Percentiles rank a stretch among this genome's conserved stretches.
These are phyloP conservation scores for Dryas octopetala DNA, from an alignment of 306 rosid species.

Conservation along the genomic window DNA sequence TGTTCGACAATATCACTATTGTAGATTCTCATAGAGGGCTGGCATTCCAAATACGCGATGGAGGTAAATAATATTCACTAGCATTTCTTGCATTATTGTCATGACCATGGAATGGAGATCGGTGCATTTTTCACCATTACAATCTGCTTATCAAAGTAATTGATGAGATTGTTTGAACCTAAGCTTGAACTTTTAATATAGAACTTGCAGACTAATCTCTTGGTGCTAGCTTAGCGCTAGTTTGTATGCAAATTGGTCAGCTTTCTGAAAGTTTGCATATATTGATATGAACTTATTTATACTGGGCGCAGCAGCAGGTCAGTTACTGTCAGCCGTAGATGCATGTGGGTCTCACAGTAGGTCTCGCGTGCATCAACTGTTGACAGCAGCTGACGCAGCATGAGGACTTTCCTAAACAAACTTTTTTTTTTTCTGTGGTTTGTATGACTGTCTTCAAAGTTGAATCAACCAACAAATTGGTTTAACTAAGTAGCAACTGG, in stretches of 20 bases:
- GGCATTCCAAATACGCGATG: constrained; percentile 90
- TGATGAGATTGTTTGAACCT: background rate
- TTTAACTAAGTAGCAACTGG: background rate
- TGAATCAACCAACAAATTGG: background rate
- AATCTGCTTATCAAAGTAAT: background rate
- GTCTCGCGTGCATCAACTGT: too few relatives aligned
- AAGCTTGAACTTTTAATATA: background rate
- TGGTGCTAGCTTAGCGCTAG: background rate
- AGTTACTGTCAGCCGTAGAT: too few relatives aligned
- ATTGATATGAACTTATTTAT: too few relatives aligned
- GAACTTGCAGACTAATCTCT: background rate
- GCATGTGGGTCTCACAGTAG: too few relatives aligned
- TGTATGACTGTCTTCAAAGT: background rate
- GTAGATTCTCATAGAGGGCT: constrained; percentile 88
- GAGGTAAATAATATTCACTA: constrained; percentile 46
- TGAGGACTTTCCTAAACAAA: too few relatives aligned
- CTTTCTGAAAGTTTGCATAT: too few relatives aligned
- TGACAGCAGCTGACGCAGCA: too few relatives aligned
- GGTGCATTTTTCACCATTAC: too few relatives aligned
- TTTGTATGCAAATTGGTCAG: background rate
- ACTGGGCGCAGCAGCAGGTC: too few relatives aligned
- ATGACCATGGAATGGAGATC: too few relatives aligned
- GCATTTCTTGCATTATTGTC: constrained; percentile 2
- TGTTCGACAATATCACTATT: constrained; percentile 85
- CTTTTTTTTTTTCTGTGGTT: background rate